phyloP scores from a whole-genome alignment of 2,329 filamentous ascomycete species.

The Capronia epimyces region DNA sequence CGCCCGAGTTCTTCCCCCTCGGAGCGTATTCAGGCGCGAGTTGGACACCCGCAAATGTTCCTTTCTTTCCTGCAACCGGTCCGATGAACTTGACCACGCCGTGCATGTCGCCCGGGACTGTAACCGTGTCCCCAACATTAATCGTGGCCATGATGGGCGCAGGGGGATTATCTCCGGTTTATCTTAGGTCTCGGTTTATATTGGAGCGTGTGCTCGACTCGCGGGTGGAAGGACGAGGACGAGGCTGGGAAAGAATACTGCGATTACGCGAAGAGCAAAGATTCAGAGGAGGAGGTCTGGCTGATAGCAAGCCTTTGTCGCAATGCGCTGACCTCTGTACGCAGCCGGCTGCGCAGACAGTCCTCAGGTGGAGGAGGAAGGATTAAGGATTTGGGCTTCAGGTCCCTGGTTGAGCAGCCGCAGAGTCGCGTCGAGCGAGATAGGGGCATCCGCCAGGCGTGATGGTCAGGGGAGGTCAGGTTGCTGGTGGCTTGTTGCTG shows the following conservation, averaged over 20 bases:
- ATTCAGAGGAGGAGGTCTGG: not conserved
- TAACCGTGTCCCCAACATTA: conserved; percentile 28
- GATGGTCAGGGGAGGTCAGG: not conserved
- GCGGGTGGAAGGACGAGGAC: not conserved
- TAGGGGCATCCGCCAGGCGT: not conserved
- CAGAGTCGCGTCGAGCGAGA: not conserved
- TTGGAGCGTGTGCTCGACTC: not conserved
- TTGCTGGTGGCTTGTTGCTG: not conserved
- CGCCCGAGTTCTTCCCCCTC: conserved; percentile 90
- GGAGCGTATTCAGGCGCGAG: conserved; percentile 71
- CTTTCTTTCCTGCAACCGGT: conserved; percentile 78
- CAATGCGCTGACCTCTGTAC: not conserved
- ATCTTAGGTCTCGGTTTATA: not conserved
- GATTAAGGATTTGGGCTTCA: not conserved
- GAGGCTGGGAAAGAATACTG: not conserved
- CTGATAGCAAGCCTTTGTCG: not conserved
- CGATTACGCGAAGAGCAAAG: not conserved
- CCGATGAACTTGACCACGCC: conserved; percentile 88
- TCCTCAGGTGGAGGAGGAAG: not conserved
- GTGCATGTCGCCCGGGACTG: conserved; percentile 67
- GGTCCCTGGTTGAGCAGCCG: not conserved
- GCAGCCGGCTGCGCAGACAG: not conserved
- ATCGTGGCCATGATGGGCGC: conserved; percentile 21
- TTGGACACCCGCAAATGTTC: conserved; percentile 88
- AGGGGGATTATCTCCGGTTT: not conserved